Base-by-base conservation (phyloP, 1,284 basidiomycete species). In the Apiotrichum sp. region DNA sequence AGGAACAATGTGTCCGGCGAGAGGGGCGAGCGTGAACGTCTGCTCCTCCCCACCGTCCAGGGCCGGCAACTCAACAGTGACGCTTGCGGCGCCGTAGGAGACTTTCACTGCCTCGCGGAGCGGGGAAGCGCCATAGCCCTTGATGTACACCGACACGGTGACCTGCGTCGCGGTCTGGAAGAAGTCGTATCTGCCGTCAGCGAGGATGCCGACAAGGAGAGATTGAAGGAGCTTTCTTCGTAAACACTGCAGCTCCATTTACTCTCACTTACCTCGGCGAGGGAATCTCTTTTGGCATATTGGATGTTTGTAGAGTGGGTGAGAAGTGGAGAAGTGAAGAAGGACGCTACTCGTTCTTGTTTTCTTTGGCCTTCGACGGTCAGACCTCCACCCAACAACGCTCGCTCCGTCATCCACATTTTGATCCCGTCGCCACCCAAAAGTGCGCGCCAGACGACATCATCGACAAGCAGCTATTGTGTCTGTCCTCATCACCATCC, bases 81-180 rank as follows among this genome's bases (percentile, higher is more conserved):
- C 58, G 45, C 43, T 52, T 47, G 51, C 42, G 1, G 61, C 50
- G 32, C 52, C 51, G 38, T 56, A 86, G 42, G 78, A 71, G 60
- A 93, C 75, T 10, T 78, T 77, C 52, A 90, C 84, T 14, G 78
- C 78, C 13, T 86, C 82, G 70, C 88, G 83, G 35, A 83, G 39
- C 1, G 53, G 61, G 8, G 62, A 42, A 6, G 51, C 42, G 22
- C 43, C 52, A 53, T 71, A 87, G 59, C 84, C 84, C 66, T 85
- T 84, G 76, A 92, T 84, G 69, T 91, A 92, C 64, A 93, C 77
- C 51, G 86, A 85, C 65, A 92, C 71, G 10, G 80, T 88, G 56
- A 92, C 70, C 60, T 77, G 80, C 53, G 87, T 84, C 59, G 89
- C 86, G 2, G 85, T 86, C 75, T 93, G 89, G 75, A 92, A 93